Evolutionary conservation across 768 basidiomycete species (phyloP), one percentile per base, ranked within the genome.

Genomic region (Boletus tomentosulus): DNA sequence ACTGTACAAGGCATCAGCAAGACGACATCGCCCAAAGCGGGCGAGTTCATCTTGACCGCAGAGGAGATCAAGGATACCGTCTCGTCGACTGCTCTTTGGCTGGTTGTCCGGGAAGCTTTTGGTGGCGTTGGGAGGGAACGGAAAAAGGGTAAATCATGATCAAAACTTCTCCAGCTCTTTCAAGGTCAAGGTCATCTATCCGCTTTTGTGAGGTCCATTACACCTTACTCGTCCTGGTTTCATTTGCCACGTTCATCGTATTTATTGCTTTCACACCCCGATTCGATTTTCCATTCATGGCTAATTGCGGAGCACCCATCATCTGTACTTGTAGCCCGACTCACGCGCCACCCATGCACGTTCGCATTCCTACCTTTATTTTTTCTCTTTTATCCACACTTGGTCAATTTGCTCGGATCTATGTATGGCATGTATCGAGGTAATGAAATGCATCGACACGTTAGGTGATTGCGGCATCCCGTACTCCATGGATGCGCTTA

Each of bases 41-140:
- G 69, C 35, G 66, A 53, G 35, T 69, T 91, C 39, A 71, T 82
- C 31, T 71, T 98, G 48, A 89, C 84, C 2, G 92, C 91, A 44
- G 94, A 96, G 72, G 92, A 95, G 70, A 86, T 97, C 71, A 95
- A 97, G 73, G 95, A 98, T 72, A 78, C 91, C 16, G 84, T 96
- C 53, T 90, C 87, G 61, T 86, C 84, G 38, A 96, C 91, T 1
- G 89, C 84, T 5, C 73, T 97, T 68, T 98, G 94, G 93, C 71
- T 98, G 48, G 86, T 93, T 19, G 92, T 95, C 3, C 77, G 95
- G 46, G 93, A 98, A 69, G 85, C 85, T n/a, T 91, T 96, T 68
- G 92, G 92, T 1, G 94, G 94, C 3, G 80, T 95, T 38, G 92
- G 90, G 7, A 85, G 81, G 71, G 85, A 87, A 37, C 81, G 74